Base-by-base conservation (phyloP, 1,284 basidiomycete genomes). In the Macrocybe sp. region DNA sequence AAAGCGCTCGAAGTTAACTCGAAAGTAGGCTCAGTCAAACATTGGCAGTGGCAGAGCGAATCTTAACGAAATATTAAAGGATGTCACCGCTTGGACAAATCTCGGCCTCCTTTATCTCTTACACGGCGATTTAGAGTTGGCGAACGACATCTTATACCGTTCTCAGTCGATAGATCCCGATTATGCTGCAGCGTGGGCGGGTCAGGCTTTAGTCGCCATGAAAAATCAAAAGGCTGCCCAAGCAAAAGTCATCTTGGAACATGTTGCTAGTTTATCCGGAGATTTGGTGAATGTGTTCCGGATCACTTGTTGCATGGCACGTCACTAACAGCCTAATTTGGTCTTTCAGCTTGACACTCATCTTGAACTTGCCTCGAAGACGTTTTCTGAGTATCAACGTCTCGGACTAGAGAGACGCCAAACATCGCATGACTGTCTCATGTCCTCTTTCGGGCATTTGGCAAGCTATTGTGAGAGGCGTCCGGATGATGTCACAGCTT, bases 151-250 rank as follows among this genome's bases (percentile, higher is more conserved):
- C 1, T 83, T 99, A 58, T 78, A 87, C 57, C 85, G 85, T 53
- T 91, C 95, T 10, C 96, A 98, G 63, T 86, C 86, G 8, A 74
- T 95, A 14, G 93, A 98, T 68, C 92, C 97, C 2, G 96, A 98
- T 59, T 89, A 85, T 66, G 78, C 88, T 0, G 64, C 84, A 29
- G 85, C 93, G n/a, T 99, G 97, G 97, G 77, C 97, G 10, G 97
- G 95, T 0, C 94, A 96, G 63, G 93, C 86, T 4, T 67, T 97
- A 37, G 74, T 97, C 14, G 92, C 93, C 11, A 76, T 76, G 10
- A 65, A 70, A 37, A 83, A 87, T 49, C 82, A 80, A 0, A 81
- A 89, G 52, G 61, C 76, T 6, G 62, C 66, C 10, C 84, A 91
- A 48, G 84, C 90, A 0, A 71, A 74, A 12, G 75, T 83, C 6